Conservation (phyloP, 2,329 filamentous ascomycete species). For the Harringtonia aguacate region DNA sequence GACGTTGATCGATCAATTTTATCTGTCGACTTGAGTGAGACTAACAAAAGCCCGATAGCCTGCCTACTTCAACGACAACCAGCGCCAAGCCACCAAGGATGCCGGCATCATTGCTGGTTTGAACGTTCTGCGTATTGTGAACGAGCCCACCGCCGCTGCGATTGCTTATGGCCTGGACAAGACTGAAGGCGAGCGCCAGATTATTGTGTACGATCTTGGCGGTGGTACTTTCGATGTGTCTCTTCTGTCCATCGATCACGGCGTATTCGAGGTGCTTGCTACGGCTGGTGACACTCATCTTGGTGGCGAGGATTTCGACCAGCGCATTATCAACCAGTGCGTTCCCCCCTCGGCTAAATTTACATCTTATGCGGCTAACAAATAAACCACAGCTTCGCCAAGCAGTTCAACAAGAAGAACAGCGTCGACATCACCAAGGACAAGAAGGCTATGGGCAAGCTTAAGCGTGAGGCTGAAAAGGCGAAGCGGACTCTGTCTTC, state of each 20-base stretch:
- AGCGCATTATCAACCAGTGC: conserved; percentile 80
- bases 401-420: conserved; percentile 99
- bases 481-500: conserved; percentile 96
- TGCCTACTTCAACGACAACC: conserved; percentile 97
- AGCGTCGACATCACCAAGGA: conserved; percentile 87
- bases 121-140: conserved; percentile 91
- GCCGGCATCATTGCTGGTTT: conserved; percentile 85
- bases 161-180: conserved; percentile 92
- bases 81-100: conserved; percentile 94
- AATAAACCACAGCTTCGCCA: conserved; percentile 54
- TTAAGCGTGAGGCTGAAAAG: conserved; percentile 99
- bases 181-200: conserved; percentile 72
- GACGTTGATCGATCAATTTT: not conserved
- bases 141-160: conserved; percentile 91
- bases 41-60: conserved; percentile 34
- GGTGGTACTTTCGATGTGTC: conserved; percentile 94
- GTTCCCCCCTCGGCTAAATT: not conserved
- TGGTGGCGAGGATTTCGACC: conserved; percentile 98
- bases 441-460: conserved; percentile 95
- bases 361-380: not conserved
- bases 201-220: conserved; percentile 89
- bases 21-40: too few species aligned
- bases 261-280: conserved; percentile 88
- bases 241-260: conserved; percentile 80
- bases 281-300: conserved; percentile 96